Conservation (phyloP, 768 basidiomycete species). For the Lepiota brunneoincarnata region DNA sequence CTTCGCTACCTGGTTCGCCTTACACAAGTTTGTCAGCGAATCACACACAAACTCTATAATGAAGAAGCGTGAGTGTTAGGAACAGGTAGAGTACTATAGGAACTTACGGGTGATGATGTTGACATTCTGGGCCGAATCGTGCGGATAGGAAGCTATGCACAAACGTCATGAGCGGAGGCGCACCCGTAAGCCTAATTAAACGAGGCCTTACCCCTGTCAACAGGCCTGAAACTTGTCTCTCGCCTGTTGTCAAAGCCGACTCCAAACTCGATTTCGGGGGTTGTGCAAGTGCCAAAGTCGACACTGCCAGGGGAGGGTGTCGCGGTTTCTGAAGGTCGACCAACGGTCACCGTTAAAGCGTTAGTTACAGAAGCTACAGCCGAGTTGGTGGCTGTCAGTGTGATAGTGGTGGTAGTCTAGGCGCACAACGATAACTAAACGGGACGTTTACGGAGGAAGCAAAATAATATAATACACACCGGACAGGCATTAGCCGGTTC, state of each 20-base stretch:
- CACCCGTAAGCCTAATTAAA: neutral
- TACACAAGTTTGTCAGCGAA: slow-evolving; percentile 48
- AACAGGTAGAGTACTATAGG: neutral
- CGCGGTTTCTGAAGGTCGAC: slow-evolving; percentile 20
- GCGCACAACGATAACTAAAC: neutral
- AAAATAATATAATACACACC: slow-evolving; percentile 17
- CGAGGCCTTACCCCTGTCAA: slow-evolving; percentile 36
- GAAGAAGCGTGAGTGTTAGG: neutral
- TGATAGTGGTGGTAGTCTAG: slow-evolving; percentile 33
- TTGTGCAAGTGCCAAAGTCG: slow-evolving; percentile 53
- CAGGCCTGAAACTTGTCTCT: slow-evolving; percentile 59
- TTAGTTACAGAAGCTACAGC: slow-evolving; percentile 22
- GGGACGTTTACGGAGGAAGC: neutral
- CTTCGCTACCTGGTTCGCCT: slow-evolving; percentile 52
- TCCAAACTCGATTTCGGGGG: slow-evolving; percentile 59
- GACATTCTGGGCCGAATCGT: slow-evolving; percentile 54
- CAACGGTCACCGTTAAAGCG: slow-evolving; percentile 28
- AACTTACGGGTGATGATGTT: slow-evolving; percentile 47
- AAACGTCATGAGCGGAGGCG: neutral
- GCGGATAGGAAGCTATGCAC: slow-evolving; percentile 40
- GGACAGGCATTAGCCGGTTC: slow-evolving; percentile 14
- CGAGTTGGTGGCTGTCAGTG: slow-evolving; percentile 27
- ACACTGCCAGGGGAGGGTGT: slow-evolving; percentile 20
- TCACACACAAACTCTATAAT: slow-evolving; percentile 49
- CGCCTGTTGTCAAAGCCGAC: slow-evolving; percentile 54